A percentile compares a stretch with the other conserved stretches of the same genome.
Conservation (phyloP, 805 yeast species). For the Candida hungchunana region DNA sequence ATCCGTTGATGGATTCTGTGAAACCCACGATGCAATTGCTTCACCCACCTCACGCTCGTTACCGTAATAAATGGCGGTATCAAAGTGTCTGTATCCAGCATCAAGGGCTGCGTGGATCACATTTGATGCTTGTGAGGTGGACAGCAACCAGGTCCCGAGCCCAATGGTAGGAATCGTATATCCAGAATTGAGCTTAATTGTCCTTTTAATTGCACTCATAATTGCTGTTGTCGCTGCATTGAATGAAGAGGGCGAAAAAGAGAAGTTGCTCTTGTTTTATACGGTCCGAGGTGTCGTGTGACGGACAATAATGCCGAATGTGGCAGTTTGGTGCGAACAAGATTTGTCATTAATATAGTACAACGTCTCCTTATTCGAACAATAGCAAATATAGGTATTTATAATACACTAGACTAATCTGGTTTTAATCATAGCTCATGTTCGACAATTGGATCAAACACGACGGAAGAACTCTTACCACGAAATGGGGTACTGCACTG, state of each 20-base stretch:
- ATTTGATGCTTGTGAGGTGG: conserved; percentile 34
- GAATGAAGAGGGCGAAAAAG: too few relatives aligned
- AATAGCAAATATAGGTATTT: too few relatives aligned
- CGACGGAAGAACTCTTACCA: too few relatives aligned
- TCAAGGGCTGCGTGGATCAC: conserved; percentile 54
- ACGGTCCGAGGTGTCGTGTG: too few relatives aligned
- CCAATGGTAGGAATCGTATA: conserved; percentile 51
- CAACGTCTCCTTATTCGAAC: too few relatives aligned
- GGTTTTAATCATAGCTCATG: background rate
- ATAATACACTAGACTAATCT: too few relatives aligned
- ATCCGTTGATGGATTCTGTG: conserved; percentile 41
- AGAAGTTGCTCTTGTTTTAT: too few relatives aligned
- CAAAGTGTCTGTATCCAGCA: conserved; percentile 70
- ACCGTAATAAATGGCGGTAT: conserved; percentile 63
- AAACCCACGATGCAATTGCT: conserved; percentile 52
- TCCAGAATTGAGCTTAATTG: conserved; percentile 45
- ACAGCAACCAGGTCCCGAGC: conserved; percentile 48
- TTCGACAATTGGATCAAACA: conserved; percentile 2
- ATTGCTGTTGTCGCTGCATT: too few relatives aligned
- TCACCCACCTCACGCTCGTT: conserved; percentile 60
- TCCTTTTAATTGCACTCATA: conserved; percentile 10
- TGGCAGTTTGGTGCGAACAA: too few relatives aligned
- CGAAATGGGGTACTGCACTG: too few relatives aligned
- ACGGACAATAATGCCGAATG: too few relatives aligned
- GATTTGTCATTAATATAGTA: too few relatives aligned